phyloP scores from a whole-genome alignment of 2,329 filamentous ascomycete genomes.

The Alternaria gansuensis region DNA sequence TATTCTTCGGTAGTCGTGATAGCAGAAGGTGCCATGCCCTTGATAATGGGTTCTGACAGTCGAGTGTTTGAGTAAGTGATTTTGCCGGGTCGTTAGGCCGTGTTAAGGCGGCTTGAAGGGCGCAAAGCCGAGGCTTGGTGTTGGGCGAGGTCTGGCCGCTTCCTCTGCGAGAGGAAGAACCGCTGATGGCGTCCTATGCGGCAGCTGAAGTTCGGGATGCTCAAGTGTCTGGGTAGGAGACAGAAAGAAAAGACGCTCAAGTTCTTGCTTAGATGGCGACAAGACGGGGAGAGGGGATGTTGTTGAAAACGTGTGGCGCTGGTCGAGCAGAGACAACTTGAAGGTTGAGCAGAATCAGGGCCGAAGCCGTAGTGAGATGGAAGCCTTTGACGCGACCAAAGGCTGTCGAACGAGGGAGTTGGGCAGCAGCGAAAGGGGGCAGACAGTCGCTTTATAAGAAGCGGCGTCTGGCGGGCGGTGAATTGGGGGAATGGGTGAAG shows the following conservation, averaged over 20 bases:
- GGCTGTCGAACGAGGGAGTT: conserved; percentile 38
- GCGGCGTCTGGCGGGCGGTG: conserved; percentile 20
- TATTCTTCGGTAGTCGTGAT: conserved; percentile 60
- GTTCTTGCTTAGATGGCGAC: conserved; percentile 47
- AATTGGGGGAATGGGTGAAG: conserved; percentile 15
- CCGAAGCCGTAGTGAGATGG: conserved; percentile 56
- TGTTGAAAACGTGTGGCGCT: conserved; percentile 61
- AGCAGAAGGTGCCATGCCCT: conserved; percentile 77
- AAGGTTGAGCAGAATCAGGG: conserved; percentile 54
- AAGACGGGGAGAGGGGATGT: conserved; percentile 57
- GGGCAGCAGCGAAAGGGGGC: conserved; percentile 22
- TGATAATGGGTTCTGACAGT: conserved; percentile 48
- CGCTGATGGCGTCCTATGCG: conserved; percentile 98
- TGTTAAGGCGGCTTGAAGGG: conserved; percentile 96
- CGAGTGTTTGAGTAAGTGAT: conserved; percentile 21
- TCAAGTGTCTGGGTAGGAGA: conserved; percentile 60
- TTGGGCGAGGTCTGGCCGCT: conserved; percentile 92
- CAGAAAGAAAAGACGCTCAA: conserved; percentile 56
- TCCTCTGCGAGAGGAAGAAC: conserved; percentile 99
- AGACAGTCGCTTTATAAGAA: conserved; percentile 23
- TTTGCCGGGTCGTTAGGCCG: conserved; percentile 42
- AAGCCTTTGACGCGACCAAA: conserved; percentile 57
- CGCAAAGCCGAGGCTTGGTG: conserved; percentile 87
- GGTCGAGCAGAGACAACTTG: conserved; percentile 59
- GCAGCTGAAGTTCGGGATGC: conserved; percentile 83